Conservation (phyloP, 73 alveolate species). For the Stentor roeselii region DNA sequence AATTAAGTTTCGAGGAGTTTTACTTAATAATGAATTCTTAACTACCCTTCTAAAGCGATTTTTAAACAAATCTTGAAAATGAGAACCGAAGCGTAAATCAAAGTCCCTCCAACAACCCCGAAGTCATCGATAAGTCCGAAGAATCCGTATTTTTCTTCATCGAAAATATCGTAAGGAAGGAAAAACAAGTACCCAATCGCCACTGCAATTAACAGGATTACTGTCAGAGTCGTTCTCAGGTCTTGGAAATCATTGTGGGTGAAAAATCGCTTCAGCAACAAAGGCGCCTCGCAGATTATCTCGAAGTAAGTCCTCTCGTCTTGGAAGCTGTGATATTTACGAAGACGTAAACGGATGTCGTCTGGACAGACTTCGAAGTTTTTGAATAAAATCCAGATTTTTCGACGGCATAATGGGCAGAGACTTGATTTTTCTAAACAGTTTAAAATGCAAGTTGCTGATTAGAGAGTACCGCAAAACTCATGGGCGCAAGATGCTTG, state of each 20-base stretch:
- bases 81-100: too few relatives aligned
- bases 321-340: background rate
- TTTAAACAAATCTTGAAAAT: too few relatives aligned
- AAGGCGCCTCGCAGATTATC: background rate
- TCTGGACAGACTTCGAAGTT: background rate
- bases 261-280: background rate
- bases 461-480: background rate
- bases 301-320: background rate
- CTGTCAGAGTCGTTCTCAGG: background rate
- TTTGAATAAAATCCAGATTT: background rate
- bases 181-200: background rate
- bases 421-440: background rate
- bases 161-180: background rate
- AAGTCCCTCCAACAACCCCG: background rate
- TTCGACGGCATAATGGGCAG: slow-evolving; percentile 1
- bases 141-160: background rate
- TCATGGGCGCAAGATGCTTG: slow-evolving; percentile 25
- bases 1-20: background rate
- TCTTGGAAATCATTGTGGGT: background rate
- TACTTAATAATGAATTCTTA: background rate
- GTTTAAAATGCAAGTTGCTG: background rate
- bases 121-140: slow-evolving; percentile 12
- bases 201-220: background rate
- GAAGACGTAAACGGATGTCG: background rate
- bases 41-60: too few relatives aligned